These are phyloP conservation scores for Dichomitus squalens DNA, from an alignment of 1,284 basidiomycete genomes.

Conservation along the genomic window DNA sequence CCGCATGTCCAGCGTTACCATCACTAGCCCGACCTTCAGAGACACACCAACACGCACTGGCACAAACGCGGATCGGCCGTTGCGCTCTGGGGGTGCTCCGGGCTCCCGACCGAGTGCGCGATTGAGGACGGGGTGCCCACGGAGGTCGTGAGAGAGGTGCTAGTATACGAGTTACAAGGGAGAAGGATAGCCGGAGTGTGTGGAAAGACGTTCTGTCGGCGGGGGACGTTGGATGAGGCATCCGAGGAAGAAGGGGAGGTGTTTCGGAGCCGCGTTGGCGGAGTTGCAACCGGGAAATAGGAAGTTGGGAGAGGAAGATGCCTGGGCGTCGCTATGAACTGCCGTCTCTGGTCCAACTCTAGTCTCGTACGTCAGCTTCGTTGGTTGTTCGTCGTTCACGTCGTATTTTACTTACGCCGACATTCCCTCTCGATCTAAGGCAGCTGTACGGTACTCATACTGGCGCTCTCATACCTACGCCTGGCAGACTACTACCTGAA, in stretches of 20 bases:
- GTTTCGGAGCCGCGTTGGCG: constrained; percentile 35
- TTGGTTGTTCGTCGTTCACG: too few relatives aligned
- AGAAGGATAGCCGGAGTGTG: constrained; percentile 44
- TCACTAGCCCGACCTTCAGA: constrained; percentile 54
- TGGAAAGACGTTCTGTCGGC: constrained; percentile 50
- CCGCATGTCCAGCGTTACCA: constrained; percentile 37
- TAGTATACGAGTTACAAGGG: constrained; percentile 22
- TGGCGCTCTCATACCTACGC: too few relatives aligned
- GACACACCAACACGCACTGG: constrained; percentile 57
- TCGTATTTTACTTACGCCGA: too few relatives aligned
- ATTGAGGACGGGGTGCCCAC: background rate
- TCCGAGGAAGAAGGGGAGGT: constrained; percentile 44
- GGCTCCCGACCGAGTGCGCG: background rate
- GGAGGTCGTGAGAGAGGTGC: background rate
- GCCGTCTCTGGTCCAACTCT: too few relatives aligned
- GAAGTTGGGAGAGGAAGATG: background rate
- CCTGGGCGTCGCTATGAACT: too few relatives aligned
- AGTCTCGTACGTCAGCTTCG: too few relatives aligned
- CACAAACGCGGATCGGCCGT: constrained; percentile 37
- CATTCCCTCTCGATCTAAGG: too few relatives aligned
- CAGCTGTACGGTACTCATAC: too few relatives aligned
- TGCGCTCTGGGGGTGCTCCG: constrained; percentile 18
- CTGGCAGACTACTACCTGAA: too few relatives aligned
- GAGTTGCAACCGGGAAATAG: background rate
- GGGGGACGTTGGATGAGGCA: constrained; percentile 60